These are phyloP conservation scores for Phoma herbarum DNA, from an alignment of 2,329 filamentous ascomycete genomes.

Conservation along the genomic window DNA sequence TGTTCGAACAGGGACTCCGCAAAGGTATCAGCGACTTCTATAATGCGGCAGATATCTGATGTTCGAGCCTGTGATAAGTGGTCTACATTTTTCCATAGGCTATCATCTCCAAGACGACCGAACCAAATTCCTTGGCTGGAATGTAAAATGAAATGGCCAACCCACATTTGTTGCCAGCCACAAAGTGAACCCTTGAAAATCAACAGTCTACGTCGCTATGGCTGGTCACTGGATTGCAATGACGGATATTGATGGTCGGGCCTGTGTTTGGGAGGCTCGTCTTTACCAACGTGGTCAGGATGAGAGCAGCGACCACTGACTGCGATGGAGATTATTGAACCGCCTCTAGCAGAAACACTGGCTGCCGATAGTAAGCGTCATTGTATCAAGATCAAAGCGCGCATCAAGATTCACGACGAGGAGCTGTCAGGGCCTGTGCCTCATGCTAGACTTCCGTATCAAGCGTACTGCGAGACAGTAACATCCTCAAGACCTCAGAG, in stretches of 20 bases:
- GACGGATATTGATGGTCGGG: neutral
- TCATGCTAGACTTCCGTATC: conserved; percentile 20
- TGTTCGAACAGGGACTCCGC: conserved; percentile 61
- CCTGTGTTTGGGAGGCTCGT: neutral
- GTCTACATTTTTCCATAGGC: neutral
- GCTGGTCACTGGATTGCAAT: conserved; percentile 10
- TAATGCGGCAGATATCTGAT: conserved; percentile 30
- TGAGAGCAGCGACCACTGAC: neutral
- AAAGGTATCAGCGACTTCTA: conserved; percentile 57
- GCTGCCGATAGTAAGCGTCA: conserved; percentile 2
- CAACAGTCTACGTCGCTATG: conserved; percentile 9
- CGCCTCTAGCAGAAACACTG: neutral
- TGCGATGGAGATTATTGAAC: conserved; percentile 8
- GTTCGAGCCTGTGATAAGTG: neutral
- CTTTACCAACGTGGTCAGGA: neutral
- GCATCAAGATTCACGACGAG: conserved; percentile 14
- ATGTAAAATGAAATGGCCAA: conserved; percentile 11
- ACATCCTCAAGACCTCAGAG: conserved; percentile 29
- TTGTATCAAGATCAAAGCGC: conserved; percentile 12
- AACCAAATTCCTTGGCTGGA: conserved; percentile 18
- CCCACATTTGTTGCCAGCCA: conserved; percentile 4
- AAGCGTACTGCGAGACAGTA: conserved; percentile 35
- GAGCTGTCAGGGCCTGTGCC: neutral
- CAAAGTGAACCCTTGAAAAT: conserved; percentile 15
- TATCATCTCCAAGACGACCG: conserved; percentile 15